These are phyloP conservation scores for Chimonanthus praecox DNA, from an alignment of 164 flowering plant genomes.

Conservation along the genomic window DNA sequence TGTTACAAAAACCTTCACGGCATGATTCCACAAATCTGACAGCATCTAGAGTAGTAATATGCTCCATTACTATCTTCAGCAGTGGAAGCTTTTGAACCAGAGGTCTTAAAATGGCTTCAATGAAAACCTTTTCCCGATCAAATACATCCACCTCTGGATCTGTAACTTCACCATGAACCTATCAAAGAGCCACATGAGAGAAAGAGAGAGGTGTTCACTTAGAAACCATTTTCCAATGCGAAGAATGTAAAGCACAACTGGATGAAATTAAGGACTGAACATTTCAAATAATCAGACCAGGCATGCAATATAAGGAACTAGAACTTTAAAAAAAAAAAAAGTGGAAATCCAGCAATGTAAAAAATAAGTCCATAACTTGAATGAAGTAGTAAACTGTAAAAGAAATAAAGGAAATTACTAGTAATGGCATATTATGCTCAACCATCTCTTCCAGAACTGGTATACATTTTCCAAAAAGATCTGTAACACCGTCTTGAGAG, in stretches of 20 bases:
- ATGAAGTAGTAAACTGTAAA: neutral
- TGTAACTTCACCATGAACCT: slow-evolving; percentile 99
- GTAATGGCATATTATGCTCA: slow-evolving; percentile 81
- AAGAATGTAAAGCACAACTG: slow-evolving; percentile 4
- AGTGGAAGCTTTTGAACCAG: slow-evolving; percentile 67
- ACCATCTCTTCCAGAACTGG: slow-evolving; percentile 92
- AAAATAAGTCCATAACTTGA: neutral
- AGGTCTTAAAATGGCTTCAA: slow-evolving; percentile 74
- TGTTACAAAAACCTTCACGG: slow-evolving; percentile 46
- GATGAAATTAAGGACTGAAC: neutral
- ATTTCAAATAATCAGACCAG: neutral
- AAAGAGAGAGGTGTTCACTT: neutral
- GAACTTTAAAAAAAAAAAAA: neutral
- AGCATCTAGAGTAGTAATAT: slow-evolving; percentile 87
- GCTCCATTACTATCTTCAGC: slow-evolving; percentile 96
- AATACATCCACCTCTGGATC: slow-evolving; percentile 77
- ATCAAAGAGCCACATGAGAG: neutral
- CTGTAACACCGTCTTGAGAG: slow-evolving; percentile 98
- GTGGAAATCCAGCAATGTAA: neutral
- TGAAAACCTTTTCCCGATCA: slow-evolving; percentile 92
- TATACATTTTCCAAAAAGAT: slow-evolving; percentile 82
- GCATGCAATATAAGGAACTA: neutral
- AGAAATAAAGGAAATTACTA: slow-evolving; percentile 38
- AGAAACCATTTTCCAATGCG: neutral
- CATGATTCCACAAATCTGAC: slow-evolving; percentile 84